Evolutionary conservation across 23 red algal species (phyloP).

Genomic region (Gracilariopsis chorda): DNA sequence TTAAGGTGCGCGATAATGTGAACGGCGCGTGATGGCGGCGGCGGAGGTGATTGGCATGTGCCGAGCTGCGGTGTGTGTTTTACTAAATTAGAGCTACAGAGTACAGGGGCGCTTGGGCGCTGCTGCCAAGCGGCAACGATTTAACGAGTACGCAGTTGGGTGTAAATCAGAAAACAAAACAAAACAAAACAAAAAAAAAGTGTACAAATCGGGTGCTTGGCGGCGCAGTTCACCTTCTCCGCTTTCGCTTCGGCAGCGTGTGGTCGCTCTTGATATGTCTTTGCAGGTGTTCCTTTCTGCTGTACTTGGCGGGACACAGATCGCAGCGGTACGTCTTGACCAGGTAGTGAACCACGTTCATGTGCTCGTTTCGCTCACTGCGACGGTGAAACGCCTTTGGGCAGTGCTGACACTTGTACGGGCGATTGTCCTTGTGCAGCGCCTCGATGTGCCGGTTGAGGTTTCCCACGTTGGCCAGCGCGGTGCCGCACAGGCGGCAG

Average conservation of each 20-base stretch:
- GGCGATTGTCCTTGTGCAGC: neutral
- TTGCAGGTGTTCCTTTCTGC: neutral
- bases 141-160: too few species aligned
- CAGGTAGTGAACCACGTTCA: neutral
- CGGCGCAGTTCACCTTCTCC: neutral
- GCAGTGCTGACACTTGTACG: neutral
- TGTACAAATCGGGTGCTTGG: too few species aligned
- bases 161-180: too few species aligned
- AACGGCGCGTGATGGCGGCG: too few species aligned
- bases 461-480: neutral
- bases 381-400: neutral
- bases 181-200: too few species aligned
- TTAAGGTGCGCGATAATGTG: too few species aligned
- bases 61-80: too few species aligned
- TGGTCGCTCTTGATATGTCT: neutral
- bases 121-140: too few species aligned
- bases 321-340: neutral
- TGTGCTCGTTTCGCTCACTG: neutral
- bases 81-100: too few species aligned
- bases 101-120: too few species aligned
- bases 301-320: neutral
- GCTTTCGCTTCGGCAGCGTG: neutral
- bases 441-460: constrained; percentile 11
- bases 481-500: neutral
- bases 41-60: too few species aligned